A percentile compares a stretch with the other conserved stretches of the same genome.
Conservation (phyloP, 164 flowering plant genomes). For the Macadamia tetraphylla region DNA sequence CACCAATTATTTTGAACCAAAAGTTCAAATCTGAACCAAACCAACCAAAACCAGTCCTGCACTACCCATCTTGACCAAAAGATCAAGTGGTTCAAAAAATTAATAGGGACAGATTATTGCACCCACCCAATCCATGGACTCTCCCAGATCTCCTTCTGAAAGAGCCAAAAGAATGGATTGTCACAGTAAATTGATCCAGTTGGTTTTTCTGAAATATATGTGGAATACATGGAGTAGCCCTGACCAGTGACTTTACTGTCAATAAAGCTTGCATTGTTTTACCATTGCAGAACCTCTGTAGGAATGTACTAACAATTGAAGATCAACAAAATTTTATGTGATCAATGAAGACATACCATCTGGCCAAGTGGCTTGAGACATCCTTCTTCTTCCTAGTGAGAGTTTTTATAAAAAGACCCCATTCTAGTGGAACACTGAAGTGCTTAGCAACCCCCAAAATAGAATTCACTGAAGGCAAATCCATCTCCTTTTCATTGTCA, state of each 20-base stretch:
- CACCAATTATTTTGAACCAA: no score
- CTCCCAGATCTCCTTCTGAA: neutral
- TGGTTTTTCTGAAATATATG: neutral
- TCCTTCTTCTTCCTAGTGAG: conserved; percentile 45
- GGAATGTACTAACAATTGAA: no score
- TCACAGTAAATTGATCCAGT: neutral
- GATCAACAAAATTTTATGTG: neutral
- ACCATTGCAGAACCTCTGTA: neutral
- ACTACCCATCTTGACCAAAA: neutral
- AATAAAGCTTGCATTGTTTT: neutral
- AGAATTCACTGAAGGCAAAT: conserved; percentile 15
- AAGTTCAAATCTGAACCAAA: no score
- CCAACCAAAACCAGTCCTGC: no score
- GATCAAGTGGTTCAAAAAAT: no score
- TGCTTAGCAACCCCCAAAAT: conserved; percentile 12
- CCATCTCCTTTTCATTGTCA: conserved; percentile 15
- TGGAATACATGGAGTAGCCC: neutral
- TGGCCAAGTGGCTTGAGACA: conserved; percentile 41
- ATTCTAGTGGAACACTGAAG: conserved; percentile 41
- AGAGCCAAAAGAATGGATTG: neutral
- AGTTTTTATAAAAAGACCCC: conserved; percentile 47
- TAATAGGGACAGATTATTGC: neutral
- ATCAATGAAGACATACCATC: conserved; percentile 46
- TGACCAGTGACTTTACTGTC: neutral
- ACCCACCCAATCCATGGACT: neutral